Evolutionary conservation across 768 basidiomycete genomes (phyloP).

Genomic region (Guyanaporus albipodus): DNA sequence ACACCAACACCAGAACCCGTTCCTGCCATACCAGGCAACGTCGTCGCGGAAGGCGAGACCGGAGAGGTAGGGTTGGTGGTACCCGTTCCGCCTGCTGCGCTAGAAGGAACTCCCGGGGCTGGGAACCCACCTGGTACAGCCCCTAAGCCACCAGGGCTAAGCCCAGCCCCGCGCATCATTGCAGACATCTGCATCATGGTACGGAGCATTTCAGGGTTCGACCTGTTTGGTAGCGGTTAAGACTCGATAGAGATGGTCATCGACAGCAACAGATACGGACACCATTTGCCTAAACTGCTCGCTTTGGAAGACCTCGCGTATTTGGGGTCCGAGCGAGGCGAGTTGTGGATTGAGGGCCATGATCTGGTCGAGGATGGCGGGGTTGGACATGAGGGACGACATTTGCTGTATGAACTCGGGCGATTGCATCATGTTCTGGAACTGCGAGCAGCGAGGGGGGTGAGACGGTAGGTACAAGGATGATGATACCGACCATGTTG

Average conservation of each 20-base stretch:
- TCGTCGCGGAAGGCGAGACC: constrained; percentile 12
- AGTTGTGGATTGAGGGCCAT: constrained; percentile 80
- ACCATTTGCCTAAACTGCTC: constrained; percentile 73
- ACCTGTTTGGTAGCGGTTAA: constrained; percentile 39
- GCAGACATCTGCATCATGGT: constrained; percentile 73
- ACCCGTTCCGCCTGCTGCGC: constrained; percentile 4
- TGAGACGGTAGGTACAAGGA: neutral
- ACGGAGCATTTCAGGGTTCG: constrained; percentile 75
- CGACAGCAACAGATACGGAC: too few species aligned
- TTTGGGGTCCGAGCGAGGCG: constrained; percentile 71
- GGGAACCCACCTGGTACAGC: constrained; percentile 41
- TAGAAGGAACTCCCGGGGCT: constrained; percentile 55
- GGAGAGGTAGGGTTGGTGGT: constrained; percentile 25
- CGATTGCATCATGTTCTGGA: constrained; percentile 82
- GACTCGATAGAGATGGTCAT: too few species aligned
- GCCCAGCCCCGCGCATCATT: constrained; percentile 20
- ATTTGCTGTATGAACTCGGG: constrained; percentile 87
- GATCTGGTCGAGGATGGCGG: constrained; percentile 83
- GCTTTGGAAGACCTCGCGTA: constrained; percentile 74
- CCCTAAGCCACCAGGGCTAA: constrained; percentile 31
- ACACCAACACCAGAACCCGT: too few species aligned
- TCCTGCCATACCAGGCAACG: constrained; percentile 20
- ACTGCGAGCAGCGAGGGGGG: constrained; percentile 42
- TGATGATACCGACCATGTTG: constrained; percentile 65
- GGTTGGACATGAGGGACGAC: constrained; percentile 81